Evolutionary conservation across 106 monocot species (phyloP), one percentile per base, ranked within the genome.

Genomic region (Dendrobium officinale): DNA sequence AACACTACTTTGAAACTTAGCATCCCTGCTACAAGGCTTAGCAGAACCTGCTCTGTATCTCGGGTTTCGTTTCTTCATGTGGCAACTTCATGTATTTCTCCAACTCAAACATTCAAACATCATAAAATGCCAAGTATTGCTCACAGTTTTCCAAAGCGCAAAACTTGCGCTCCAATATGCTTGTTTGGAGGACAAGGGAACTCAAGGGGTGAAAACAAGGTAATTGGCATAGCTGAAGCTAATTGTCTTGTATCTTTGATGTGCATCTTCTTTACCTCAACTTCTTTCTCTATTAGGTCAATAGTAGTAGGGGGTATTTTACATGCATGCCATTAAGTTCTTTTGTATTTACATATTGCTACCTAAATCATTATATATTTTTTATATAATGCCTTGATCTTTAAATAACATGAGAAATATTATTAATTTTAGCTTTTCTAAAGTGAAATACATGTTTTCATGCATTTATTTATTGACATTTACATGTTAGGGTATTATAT

Each of bases 161-260:
- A 76, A 42, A 1, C 48, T 27, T 24, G 22, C 13, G 26, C 19
- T 76, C 76, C 24, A 27, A n/a, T 51, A 9, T 76, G 76, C 76
- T 76, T 76, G 45, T 49, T 76, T 76, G 76, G 76, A 42, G 76
- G 49, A 29, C 49, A 49, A 76, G 49, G 13, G 76, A 76, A 76
- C 49, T 76, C 76, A 9, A 49, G 49, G 2, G 49, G 22, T 48
- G 47, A 76, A 76, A 51, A 15, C 11, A 76, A 49, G 76, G 76
- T 76, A 51, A 76, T 44, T 43, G 5, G n/a, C 74, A 13, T 16
- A 51, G 10, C 51, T 51, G 16, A 51, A 51, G 10, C 51, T 51
- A 51, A 51, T 22, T 43, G 31, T 20, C 6, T 44, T 75, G 19
- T 7, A 40, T 72, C 16, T 33, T 29, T 40, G 1, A 0, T 19